Base-by-base conservation (phyloP, 805 yeast genomes). In the Blastobotrys chiropterorum region DNA sequence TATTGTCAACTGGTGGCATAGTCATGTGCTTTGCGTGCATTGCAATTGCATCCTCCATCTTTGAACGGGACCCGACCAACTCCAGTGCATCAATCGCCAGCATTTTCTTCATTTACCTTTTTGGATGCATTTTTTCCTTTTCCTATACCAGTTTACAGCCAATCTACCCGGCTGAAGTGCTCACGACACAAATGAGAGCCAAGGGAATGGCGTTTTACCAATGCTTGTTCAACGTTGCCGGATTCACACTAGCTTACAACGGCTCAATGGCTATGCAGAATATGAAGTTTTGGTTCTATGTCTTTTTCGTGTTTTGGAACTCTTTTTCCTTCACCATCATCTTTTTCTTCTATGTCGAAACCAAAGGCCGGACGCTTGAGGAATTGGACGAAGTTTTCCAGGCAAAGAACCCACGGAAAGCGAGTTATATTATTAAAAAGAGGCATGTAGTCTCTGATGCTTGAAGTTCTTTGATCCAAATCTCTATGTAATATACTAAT, bases 341-440 rank as follows among this genome's bases (percentile, higher is more conserved):
- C 49, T 80, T 77, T 75, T 82, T 86, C 74, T 75, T 77, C 60
- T 79, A 86, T 56, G 80, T 81, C 60, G 90, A 85, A 70, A 86
- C 95, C 53, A 81, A 79, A 71, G 94, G 94, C 53, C 76, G 84
- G 63, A 77, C 87, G 38, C 76, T 86, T 67, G 94, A 86, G 70
- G 90, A 86, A 72, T 86, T 86, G 57, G 89, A 85, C 65, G 81
- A 77, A 63, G 74, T 82, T 72, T 75, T 59, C 45, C 38, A 16
- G 31, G 46, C 59, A 2, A 41, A 48, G 15, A 53, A 53, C 30
- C 59, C 59, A 13, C 48, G 48, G 21, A 52, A 52, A 46, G 55
- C 52, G 31, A 42, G 49, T 38, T 39, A 41, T 20, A 26, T 44
- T 26, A 17, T 20, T 16, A 44, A 44, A 16, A 6, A 14, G 13